These are phyloP conservation scores for Aspergillus melleus DNA, from an alignment of 2,329 filamentous ascomycete genomes.

Conservation along the genomic window DNA sequence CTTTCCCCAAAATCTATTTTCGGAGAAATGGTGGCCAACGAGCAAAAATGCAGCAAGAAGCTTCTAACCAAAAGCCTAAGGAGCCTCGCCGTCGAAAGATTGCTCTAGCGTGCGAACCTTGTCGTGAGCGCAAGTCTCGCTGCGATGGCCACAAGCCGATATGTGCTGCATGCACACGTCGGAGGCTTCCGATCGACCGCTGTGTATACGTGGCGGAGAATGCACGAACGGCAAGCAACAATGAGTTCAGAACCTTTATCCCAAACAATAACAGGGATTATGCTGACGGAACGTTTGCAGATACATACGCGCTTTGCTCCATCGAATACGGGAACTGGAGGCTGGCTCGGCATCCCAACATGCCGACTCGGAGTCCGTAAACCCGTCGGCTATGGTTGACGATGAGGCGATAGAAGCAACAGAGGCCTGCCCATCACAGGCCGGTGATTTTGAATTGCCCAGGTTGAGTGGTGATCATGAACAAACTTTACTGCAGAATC, in stretches of 20 bases:
- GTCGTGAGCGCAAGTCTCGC: background rate
- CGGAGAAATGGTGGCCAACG: no score
- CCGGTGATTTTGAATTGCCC: no score
- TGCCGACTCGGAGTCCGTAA: no score
- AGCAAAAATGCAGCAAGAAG: no score
- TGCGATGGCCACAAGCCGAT: slow-evolving; percentile 39
- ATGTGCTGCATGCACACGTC: slow-evolving; percentile 44
- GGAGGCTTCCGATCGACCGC: slow-evolving; percentile 33
- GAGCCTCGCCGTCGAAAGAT: slow-evolving; percentile 3
- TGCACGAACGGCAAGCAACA: slow-evolving; percentile 38
- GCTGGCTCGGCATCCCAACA: background rate
- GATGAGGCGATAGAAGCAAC: no score
- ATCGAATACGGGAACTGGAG: slow-evolving; percentile 31
- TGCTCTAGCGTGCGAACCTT: slow-evolving; percentile 2
- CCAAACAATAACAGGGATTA: background rate
- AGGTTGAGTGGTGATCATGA: no score
- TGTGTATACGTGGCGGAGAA: slow-evolving; percentile 43
- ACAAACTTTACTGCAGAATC: no score
- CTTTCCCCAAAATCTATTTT: no score
- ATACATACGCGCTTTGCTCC: slow-evolving; percentile 21
- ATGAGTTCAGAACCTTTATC: slow-evolving; percentile 26
- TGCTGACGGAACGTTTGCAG: slow-evolving; percentile 1
- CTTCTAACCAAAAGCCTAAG: no score
- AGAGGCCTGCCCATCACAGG: no score
- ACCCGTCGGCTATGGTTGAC: no score